Percentiles rank a stretch among this genome's conserved stretches.
Conservation (phyloP, 257 asterid genomes). For the Ocimum tenuiflorum region DNA sequence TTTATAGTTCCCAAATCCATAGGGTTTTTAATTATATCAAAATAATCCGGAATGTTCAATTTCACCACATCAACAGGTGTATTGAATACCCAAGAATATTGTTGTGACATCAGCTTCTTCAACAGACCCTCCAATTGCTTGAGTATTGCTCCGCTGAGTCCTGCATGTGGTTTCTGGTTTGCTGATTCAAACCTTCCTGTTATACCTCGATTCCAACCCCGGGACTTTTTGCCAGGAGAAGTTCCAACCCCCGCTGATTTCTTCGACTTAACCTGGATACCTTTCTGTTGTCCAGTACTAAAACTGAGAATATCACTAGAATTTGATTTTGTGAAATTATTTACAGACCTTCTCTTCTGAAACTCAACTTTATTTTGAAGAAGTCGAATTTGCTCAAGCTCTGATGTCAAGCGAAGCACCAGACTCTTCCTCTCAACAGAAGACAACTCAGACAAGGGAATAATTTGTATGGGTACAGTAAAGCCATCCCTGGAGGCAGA, state of each 20-base stretch:
- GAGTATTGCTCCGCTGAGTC: constrained; percentile 31
- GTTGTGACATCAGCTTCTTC: constrained; percentile 63
- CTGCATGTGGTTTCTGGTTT: constrained; percentile 19
- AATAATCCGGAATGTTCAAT: constrained; percentile 70
- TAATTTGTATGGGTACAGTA: constrained; percentile 57
- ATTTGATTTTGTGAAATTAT: constrained; percentile 38
- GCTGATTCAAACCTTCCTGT: constrained; percentile 58
- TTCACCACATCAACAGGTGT: constrained; percentile 68
- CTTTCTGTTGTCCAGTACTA: constrained; percentile 35
- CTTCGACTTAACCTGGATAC: constrained; percentile 31
- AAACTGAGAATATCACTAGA: constrained; percentile 45
- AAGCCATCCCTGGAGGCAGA: constrained; percentile 63
- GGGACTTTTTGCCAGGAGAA: constrained; percentile 36
- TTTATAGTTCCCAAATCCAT: constrained; percentile 88
- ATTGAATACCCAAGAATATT: constrained; percentile 52
- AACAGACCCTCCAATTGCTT: constrained; percentile 66
- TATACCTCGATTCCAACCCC: constrained; percentile 46
- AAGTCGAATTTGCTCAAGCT: constrained; percentile 56
- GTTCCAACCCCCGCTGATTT: constrained; percentile 35
- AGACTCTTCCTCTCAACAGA: constrained; percentile 51
- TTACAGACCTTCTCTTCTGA: constrained; percentile 30
- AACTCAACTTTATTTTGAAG: constrained; percentile 47
- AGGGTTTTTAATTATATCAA: constrained; percentile 63
- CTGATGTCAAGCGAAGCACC: constrained; percentile 50
- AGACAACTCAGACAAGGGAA: constrained; percentile 50